These are phyloP conservation scores for Penicillium sp. DNA, from an alignment of 2,329 filamentous ascomycete species.

Conservation along the genomic window DNA sequence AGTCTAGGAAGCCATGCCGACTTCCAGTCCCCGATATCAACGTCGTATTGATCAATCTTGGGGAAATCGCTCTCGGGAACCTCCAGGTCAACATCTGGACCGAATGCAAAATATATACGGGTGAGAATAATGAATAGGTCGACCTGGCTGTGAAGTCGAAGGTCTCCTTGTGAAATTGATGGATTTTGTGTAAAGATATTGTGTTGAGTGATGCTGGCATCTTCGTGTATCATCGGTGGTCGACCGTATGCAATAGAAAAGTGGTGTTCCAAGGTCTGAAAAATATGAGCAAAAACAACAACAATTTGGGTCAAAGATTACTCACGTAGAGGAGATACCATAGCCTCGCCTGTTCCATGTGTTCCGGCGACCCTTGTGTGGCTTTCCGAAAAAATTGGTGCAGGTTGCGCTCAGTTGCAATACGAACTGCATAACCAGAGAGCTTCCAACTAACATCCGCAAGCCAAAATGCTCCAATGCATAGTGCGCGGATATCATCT, in stretches of 20 bases:
- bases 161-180: slow-evolving; percentile 35
- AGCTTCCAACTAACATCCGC: slow-evolving; percentile 54
- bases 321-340: slow-evolving; percentile 48
- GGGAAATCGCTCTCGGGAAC: slow-evolving; percentile 43
- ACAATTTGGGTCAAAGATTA: neutral
- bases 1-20: slow-evolving; percentile 38
- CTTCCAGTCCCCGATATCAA: slow-evolving; percentile 42
- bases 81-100: slow-evolving; percentile 45
- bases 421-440: slow-evolving; percentile 45
- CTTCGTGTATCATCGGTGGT: slow-evolving; percentile 46
- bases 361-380: slow-evolving; percentile 39
- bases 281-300: slow-evolving; percentile 14
- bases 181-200: slow-evolving; percentile 34
- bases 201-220: slow-evolving; percentile 40
- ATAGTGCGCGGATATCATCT: slow-evolving; percentile 55
- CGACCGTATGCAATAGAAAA: slow-evolving; percentile 48
- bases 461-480: slow-evolving; percentile 58
- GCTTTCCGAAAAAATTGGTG: slow-evolving; percentile 46
- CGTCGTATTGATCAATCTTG: slow-evolving; percentile 43
- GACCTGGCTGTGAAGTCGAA: slow-evolving; percentile 45
- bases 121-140: slow-evolving; percentile 47
- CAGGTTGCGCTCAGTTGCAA: slow-evolving; percentile 46
- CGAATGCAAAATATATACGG: slow-evolving; percentile 46
- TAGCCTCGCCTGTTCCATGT: slow-evolving; percentile 39
- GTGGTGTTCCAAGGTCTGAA: slow-evolving; percentile 44